Conservation (phyloP, 371 early-diverging fungal species). For the Mucor piriformis region DNA sequence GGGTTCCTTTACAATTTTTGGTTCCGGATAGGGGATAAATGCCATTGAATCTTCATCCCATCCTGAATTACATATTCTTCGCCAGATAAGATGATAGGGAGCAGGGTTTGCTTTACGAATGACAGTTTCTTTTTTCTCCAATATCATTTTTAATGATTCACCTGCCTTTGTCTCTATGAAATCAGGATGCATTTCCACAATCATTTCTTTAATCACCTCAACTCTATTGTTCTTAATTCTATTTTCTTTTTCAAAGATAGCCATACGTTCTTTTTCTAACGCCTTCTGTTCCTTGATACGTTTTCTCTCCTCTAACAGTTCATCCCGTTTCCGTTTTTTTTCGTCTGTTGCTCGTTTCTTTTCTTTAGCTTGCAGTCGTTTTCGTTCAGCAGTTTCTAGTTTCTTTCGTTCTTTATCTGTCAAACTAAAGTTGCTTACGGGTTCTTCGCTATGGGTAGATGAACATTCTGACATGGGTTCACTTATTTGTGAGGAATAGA, state of each 20-base stretch:
- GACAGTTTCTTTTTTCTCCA: constrained; percentile 36
- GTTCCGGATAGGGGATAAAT: constrained; percentile 49
- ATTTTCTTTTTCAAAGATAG: constrained; percentile 45
- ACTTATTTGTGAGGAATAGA: neutral
- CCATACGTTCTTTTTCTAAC: constrained; percentile 49
- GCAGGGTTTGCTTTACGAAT: neutral
- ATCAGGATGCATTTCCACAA: constrained; percentile 47
- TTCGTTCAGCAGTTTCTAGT: constrained; percentile 12
- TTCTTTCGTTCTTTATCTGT: constrained; percentile 9
- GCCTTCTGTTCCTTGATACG: constrained; percentile 21
- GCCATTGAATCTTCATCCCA: constrained; percentile 43
- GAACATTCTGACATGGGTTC: neutral
- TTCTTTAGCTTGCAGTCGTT: constrained; percentile 4
- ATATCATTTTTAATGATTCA: constrained; percentile 29
- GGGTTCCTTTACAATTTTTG: constrained; percentile 42
- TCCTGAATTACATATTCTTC: constrained; percentile 48
- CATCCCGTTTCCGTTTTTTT: constrained; percentile 9
- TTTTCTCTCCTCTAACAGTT: constrained; percentile 28
- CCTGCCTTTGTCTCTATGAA: constrained; percentile 36
- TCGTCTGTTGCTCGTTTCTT: constrained; percentile 23
- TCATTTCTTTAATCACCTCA: constrained; percentile 57
- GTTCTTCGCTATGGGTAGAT: neutral
- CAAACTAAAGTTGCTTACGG: neutral
- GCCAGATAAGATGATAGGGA: constrained; percentile 43
- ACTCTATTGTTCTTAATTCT: constrained; percentile 36